phyloP scores from a whole-genome alignment of 1,284 basidiomycete species.

The Apiotrichum porosum region DNA sequence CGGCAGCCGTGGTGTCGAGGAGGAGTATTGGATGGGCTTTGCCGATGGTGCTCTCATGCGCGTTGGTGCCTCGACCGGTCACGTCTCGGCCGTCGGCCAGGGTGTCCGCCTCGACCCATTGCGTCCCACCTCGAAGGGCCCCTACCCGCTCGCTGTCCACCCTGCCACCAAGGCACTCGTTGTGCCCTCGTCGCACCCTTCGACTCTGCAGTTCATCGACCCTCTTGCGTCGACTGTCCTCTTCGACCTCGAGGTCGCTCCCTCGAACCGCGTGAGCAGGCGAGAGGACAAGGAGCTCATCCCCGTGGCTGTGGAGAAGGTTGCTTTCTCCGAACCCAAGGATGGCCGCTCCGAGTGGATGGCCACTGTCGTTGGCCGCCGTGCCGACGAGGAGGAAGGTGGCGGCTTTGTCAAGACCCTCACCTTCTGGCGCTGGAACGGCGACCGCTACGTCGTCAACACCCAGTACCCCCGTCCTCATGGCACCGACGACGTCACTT shows the following conservation, averaged over 20 bases:
- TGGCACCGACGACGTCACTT: constrained; percentile 60
- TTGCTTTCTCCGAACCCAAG: constrained; percentile 57
- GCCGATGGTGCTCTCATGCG: constrained; percentile 78
- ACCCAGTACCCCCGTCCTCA: constrained; percentile 90
- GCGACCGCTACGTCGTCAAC: constrained; percentile 57
- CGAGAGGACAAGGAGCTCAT: constrained; percentile 74
- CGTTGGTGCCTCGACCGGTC: constrained; percentile 68
- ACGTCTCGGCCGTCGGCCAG: constrained; percentile 62
- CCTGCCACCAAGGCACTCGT: constrained; percentile 67
- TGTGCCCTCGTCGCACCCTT: constrained; percentile 88
- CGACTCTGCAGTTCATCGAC: constrained; percentile 87
- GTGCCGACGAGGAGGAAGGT: constrained; percentile 57
- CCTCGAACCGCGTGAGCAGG: constrained; percentile 85
- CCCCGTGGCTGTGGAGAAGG: constrained; percentile 69
- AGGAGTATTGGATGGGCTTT: constrained; percentile 81
- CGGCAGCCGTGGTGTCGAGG: constrained; percentile 55
- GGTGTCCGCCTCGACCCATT: constrained; percentile 42
- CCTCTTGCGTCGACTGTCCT: constrained; percentile 65
- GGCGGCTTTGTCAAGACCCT: constrained; percentile 65
- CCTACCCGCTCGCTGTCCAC: constrained; percentile 61
- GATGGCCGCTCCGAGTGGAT: constrained; percentile 67
- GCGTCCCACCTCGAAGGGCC: constrained; percentile 22
- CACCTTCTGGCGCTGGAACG: constrained; percentile 72
- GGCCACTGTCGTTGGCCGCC: constrained; percentile 80
- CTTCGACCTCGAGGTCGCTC: constrained; percentile 85